These are phyloP conservation scores for Pharnaceum exiguum DNA, from an alignment of 148 eudicot genomes.

Conservation along the genomic window DNA sequence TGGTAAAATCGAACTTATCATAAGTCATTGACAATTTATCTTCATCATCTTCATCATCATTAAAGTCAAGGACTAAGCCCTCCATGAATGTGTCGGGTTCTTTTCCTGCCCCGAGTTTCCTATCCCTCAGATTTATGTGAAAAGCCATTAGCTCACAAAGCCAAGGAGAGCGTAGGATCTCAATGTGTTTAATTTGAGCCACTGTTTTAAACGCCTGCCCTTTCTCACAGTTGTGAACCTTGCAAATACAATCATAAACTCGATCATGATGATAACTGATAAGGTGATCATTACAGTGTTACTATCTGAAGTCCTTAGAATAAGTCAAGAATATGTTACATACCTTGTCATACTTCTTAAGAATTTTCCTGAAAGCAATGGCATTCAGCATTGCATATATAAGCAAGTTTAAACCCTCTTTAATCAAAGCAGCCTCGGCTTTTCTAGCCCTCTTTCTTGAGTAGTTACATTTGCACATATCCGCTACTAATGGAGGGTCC, in stretches of 20 bases:
- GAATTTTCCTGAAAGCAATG: slow-evolving; percentile 20
- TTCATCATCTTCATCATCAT: too few relatives aligned
- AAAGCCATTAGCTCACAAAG: slow-evolving; percentile 80
- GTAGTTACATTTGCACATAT: slow-evolving; percentile 42
- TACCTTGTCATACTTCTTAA: slow-evolving; percentile 27
- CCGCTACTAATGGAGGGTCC: slow-evolving; percentile 48
- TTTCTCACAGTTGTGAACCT: slow-evolving; percentile 72
- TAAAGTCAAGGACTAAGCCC: too few relatives aligned
- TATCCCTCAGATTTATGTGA: slow-evolving; percentile 54
- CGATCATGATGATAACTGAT: background rate
- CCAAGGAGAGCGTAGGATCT: slow-evolving; percentile 87
- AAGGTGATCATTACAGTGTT: background rate
- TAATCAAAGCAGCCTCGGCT: slow-evolving; percentile 34
- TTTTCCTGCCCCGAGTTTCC: slow-evolving; percentile 21
- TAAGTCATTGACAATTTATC: too few relatives aligned
- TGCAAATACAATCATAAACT: background rate
- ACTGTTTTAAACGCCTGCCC: slow-evolving; percentile 73
- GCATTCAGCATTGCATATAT: slow-evolving; percentile 22
- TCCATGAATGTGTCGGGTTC: slow-evolving; percentile 24
- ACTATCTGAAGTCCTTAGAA: too few relatives aligned
- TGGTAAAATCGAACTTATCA: too few relatives aligned
- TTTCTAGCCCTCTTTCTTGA: slow-evolving; percentile 46
- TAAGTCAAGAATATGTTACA: background rate
- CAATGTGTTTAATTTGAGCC: slow-evolving; percentile 59
- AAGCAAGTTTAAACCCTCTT: slow-evolving; percentile 35